Base-by-base conservation (phyloP, 495 filamentous ascomycete genomes). In the Cudoniella acicularis region DNA sequence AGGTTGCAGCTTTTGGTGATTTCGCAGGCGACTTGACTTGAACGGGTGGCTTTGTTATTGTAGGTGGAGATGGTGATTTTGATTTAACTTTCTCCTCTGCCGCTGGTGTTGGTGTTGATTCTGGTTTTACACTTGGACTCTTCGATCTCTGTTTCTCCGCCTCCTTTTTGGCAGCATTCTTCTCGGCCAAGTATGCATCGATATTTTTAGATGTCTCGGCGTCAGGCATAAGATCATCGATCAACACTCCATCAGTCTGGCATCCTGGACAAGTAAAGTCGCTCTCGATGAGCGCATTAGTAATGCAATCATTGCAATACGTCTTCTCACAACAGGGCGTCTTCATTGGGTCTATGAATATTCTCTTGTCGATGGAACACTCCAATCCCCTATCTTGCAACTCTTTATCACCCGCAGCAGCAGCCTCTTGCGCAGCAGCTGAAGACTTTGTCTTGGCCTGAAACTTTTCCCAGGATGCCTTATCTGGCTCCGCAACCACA, bases 281-380 rank as follows among this genome's bases (percentile, higher is more conserved):
- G 82, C 87, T 93, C 78, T 98, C 91, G 75, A 96, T 91, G 76
- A 98, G 86, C 67, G 90, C 87, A 83, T 92, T 95, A 66, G 92
- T 92, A 73, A 98, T 96, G 87, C 94, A 98, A 65, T 98, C 91
- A 83, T 91, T 89, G 84, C 94, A 98, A 82, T 93, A 98, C 70
- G 92, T 96, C 80, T 87, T 92, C 72, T 88, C 83, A 79, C 94
- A 98, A 79, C 94, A 98, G 59, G 94, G 95, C 64, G 93, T 98
- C 82, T 96, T 93, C 78, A 91, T 92, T 79, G 94, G 92, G 71
- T 96, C 89, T 85, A 93, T 82, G 77, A 97, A 96, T 79, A 96
- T 85, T 72, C 87, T 90, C 73, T 95, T 93, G 83, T 96, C 92
- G 81, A 98, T 89, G 64, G 90, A 78, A 79, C 94, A 98, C 73